phyloP scores from a whole-genome alignment of 2,329 filamentous ascomycete genomes.

The Tolypocladium ovalisporum region DNA sequence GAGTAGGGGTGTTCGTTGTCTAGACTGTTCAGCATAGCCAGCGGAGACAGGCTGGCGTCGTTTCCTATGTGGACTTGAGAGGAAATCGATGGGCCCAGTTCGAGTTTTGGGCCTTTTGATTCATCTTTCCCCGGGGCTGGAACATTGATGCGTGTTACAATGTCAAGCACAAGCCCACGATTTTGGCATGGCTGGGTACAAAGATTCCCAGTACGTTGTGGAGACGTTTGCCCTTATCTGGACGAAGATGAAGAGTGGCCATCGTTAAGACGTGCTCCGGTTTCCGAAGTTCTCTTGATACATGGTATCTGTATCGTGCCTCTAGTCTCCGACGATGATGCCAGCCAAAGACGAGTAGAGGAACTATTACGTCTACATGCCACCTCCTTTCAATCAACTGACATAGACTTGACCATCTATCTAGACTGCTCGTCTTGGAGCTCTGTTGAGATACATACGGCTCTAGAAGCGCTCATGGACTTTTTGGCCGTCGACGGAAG shows the following conservation, averaged over 20 bases:
- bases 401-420: not conserved
- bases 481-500: constrained; percentile 1
- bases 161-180: not conserved
- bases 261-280: not conserved
- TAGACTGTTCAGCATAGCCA: too few species aligned
- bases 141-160: not conserved
- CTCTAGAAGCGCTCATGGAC: not conserved
- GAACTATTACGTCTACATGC: too few species aligned
- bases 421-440: too few species aligned
- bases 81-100: too few species aligned
- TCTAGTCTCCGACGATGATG: too few species aligned
- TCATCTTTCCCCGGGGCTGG: not conserved
- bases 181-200: not conserved
- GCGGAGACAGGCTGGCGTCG: too few species aligned
- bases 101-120: not conserved
- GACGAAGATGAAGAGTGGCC: not conserved
- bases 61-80: too few species aligned
- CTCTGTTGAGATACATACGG: too few species aligned
- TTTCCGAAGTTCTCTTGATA: not conserved
- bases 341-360: too few species aligned
- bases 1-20: too few species aligned
- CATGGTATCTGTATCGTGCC: not conserved
- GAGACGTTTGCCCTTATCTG: not conserved
- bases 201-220: not conserved
- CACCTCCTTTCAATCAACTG: not conserved